Percentiles rank a stretch among this genome's conserved stretches.
phyloP scores from a whole-genome alignment of 2,329 filamentous ascomycete genomes.

The Neofusicoccum cordaticola region DNA sequence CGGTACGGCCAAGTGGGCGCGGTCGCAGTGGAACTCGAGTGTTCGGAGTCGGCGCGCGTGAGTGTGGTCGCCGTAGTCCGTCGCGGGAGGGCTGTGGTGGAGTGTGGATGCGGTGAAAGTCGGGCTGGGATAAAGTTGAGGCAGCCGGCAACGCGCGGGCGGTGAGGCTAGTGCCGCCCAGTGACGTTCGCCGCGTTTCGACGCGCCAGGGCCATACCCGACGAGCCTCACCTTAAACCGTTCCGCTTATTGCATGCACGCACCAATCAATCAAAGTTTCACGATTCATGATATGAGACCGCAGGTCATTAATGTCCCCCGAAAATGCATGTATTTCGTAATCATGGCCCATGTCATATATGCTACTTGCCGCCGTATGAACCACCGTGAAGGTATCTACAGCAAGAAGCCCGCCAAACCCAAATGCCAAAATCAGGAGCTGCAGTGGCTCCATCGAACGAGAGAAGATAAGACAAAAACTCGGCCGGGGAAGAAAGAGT shows the following conservation, averaged over 20 bases:
- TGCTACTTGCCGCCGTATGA: slow-evolving; percentile 7
- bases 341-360: not conserved
- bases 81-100: not conserved
- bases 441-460: slow-evolving; percentile 5
- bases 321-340: not conserved
- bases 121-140: not conserved
- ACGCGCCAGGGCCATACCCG: not conserved
- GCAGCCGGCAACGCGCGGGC: not conserved
- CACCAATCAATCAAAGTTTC: not conserved
- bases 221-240: not conserved
- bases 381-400: slow-evolving; percentile 8
- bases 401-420: slow-evolving; percentile 8
- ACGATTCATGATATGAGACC: not conserved
- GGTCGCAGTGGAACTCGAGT: not conserved
- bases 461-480: not conserved
- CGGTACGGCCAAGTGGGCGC: not conserved
- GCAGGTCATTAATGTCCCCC: not conserved
- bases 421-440: slow-evolving; percentile 13
- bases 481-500: not conserved
- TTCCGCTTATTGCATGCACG: not conserved
- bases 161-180: not conserved
- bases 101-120: not conserved
- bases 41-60: not conserved
- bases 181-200: not conserved
- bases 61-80: not conserved